Evolutionary conservation across 148 eudicot species (phyloP).

Genomic region (Rheum nobile): DNA sequence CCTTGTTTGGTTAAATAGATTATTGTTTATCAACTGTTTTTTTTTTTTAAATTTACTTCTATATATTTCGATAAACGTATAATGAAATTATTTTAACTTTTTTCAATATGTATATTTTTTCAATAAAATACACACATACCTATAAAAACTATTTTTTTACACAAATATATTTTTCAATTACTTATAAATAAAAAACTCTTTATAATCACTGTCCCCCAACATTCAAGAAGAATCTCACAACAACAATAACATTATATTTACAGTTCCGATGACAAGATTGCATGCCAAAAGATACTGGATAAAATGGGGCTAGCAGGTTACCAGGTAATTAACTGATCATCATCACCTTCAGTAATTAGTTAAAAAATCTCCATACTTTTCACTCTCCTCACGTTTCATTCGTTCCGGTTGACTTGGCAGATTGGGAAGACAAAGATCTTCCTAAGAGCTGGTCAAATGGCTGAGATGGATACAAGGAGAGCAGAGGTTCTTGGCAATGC

Average conservation of each 20-base stretch:
- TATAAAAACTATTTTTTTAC: no score
- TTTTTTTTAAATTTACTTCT: no score
- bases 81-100: no score
- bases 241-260: not conserved
- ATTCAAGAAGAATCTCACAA: not conserved
- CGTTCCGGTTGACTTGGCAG: constrained; percentile 36
- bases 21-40: no score
- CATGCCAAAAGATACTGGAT: constrained; percentile 81
- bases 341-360: not conserved
- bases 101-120: no score
- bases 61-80: no score
- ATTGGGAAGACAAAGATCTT: constrained; percentile 95
- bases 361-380: not conserved
- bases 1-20: not conserved
- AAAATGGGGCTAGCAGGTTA: constrained; percentile 91
- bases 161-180: no score
- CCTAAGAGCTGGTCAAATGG: constrained; percentile 99
- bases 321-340: constrained; percentile 43
- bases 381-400: not conserved
- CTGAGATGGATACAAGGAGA: constrained; percentile 92
- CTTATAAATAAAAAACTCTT: no score
- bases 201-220: no score
- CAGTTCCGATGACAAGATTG: constrained; percentile 78
- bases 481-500: constrained; percentile 89
- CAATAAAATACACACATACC: no score